Evolutionary conservation across 441 rosid genomes (phyloP).

Genomic region (Manihot esculenta): DNA sequence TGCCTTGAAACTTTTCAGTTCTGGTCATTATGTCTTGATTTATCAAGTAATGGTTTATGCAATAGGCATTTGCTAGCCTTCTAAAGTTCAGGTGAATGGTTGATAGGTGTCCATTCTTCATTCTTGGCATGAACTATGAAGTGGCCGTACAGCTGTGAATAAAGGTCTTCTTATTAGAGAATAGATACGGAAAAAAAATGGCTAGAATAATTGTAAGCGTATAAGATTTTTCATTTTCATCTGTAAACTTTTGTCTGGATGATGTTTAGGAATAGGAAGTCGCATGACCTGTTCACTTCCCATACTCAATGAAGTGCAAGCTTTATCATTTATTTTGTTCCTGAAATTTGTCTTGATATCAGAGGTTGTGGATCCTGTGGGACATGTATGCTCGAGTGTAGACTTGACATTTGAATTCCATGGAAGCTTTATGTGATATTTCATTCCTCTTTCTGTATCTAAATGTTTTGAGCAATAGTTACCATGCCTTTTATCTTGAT

Average conservation of each 20-base stretch:
- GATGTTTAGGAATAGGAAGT: neutral
- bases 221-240: neutral
- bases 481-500: constrained; percentile 10
- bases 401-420: neutral
- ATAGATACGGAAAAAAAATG: neutral
- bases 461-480: constrained; percentile 1
- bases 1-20: neutral
- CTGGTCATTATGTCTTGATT: neutral
- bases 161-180: neutral
- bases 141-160: neutral
- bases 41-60: neutral
- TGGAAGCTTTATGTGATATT: neutral
- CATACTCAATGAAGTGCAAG: neutral
- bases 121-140: neutral
- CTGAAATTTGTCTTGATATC: neutral
- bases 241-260: neutral
- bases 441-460: constrained; percentile 2
- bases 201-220: neutral
- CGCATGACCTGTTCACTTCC: neutral
- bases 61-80: neutral
- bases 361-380: constrained; percentile 1
- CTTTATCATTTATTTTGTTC: neutral
- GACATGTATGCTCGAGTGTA: too few relatives aligned
- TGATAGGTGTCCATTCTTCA: neutral
- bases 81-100: neutral